A percentile compares a stretch with the other conserved stretches of the same genome.
Evolutionary conservation across 2,329 filamentous ascomycete genomes (phyloP).

Genomic region (Pyrenophora seminiperda): DNA sequence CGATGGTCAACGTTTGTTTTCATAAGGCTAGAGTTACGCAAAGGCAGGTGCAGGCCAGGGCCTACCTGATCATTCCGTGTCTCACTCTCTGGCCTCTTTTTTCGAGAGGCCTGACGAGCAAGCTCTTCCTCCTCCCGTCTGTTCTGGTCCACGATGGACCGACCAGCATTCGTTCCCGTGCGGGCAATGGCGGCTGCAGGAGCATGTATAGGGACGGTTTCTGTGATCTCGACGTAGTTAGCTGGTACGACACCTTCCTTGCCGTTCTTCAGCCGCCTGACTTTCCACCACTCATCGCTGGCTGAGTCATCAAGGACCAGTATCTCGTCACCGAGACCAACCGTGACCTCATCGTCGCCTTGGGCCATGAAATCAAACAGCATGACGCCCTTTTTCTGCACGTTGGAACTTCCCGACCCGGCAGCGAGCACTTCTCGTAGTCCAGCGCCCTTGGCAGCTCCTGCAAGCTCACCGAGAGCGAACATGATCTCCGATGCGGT

Average conservation of each 20-base stretch:
- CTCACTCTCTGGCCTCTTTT: constrained; percentile 61
- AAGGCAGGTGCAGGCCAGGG: constrained; percentile 74
- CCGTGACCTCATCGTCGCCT: constrained; percentile 94
- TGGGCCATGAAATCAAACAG: constrained; percentile 97
- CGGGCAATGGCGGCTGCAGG: constrained; percentile 55
- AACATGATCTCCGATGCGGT: constrained; percentile 92
- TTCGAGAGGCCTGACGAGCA: constrained; percentile 77
- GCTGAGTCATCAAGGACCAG: constrained; percentile 85
- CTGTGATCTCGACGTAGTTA: constrained; percentile 91
- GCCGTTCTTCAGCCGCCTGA: constrained; percentile 85
- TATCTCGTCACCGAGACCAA: constrained; percentile 87
- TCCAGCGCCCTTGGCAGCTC: constrained; percentile 80
- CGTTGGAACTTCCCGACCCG: constrained; percentile 64
- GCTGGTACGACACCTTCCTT: constrained; percentile 96
- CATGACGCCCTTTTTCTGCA: constrained; percentile 80
- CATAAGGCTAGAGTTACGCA: constrained; percentile 78
- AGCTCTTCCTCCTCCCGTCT: constrained; percentile 80
- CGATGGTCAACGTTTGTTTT: constrained; percentile 69
- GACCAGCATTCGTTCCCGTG: constrained; percentile 63
- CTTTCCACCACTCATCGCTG: constrained; percentile 99
- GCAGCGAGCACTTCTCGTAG: constrained; percentile 85
- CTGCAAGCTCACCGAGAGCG: constrained; percentile 85
- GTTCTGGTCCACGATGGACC: constrained; percentile 77
- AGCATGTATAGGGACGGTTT: constrained; percentile 61
- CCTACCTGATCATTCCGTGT: constrained; percentile 72